Evolutionary conservation across 2,329 filamentous ascomycete genomes (phyloP), one percentile per base, ranked within the genome.

Genomic region (Verticillium albo-atrum): DNA sequence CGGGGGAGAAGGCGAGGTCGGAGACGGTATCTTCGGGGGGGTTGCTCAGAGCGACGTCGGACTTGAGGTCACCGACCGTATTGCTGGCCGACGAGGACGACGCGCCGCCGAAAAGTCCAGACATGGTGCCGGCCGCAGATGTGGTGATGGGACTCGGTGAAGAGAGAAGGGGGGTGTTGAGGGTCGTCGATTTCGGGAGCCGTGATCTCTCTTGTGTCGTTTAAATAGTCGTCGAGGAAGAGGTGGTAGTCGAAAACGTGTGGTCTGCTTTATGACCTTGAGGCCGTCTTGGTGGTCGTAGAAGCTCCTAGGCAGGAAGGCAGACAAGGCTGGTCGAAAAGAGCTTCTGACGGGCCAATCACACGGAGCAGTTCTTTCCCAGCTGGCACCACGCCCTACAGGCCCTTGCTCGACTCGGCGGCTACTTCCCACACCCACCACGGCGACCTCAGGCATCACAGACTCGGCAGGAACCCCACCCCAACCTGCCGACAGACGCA

Each of bases 1-100:
- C 81, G 70, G 89, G 86, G 15, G 89, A 93, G 78, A 97, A 99
- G 55, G 86, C 80, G 61, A 99, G 82, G 71, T 92, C 91, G 35
- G 93, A 93, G 70, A 98, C 89, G 74, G 90, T 91, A 76, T 99
- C 95, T 66, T 91, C 88, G 25, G 95, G 95, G 15, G 90, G 90
- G 64, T 88, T 84, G 61, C 79, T 83, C 59, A 99, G 80, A 58
- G 89, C 83, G 58, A 98, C 87, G 75, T 99, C 95, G 70, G 93
- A 90, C 71, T 89, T 92, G 61, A 97, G 88, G 70, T 99, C 94
- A 67, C 95, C 95, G 7, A 94, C 87, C 2, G 93, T 95, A 66
- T 89, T 90, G 67, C 82, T 85, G 54, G 81, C 70, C 35, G 80
- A 69, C 25, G 86, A 70, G 30, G 84, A 68, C 34, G 86, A 68